phyloP scores from a whole-genome alignment of 2,329 filamentous ascomycete species.

The Aspergillus sp. region DNA sequence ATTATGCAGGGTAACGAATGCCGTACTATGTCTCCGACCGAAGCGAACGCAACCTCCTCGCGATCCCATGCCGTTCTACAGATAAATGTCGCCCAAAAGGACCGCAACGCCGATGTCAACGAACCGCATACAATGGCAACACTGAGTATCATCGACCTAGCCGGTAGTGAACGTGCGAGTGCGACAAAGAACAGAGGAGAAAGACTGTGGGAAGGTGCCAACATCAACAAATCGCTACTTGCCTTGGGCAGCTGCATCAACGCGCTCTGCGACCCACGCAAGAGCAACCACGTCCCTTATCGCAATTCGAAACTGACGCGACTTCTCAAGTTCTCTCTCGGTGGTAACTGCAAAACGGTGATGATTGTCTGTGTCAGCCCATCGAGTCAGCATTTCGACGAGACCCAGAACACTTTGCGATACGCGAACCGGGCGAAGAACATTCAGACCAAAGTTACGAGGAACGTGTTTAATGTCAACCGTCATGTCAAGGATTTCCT shows the following conservation, averaged over 20 bases:
- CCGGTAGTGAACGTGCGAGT: slow-evolving; percentile 90
- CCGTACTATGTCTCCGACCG: slow-evolving; percentile 91
- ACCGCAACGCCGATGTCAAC: slow-evolving; percentile 83
- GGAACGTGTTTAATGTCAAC: slow-evolving; percentile 98
- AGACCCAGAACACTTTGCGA: slow-evolving; percentile 94
- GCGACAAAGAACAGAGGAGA: slow-evolving; percentile 96
- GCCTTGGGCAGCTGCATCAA: slow-evolving; percentile 97
- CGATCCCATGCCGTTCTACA: slow-evolving; percentile 95
- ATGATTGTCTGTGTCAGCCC: slow-evolving; percentile 99
- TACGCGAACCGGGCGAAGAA: slow-evolving; percentile 99
- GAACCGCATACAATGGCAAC: slow-evolving; percentile 98
- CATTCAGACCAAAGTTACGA: slow-evolving; percentile 98
- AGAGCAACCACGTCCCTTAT: slow-evolving; percentile 91
- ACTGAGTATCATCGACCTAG: slow-evolving; percentile 94
- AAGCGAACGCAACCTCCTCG: slow-evolving; percentile 94
- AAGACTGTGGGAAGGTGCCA: slow-evolving; percentile 83
- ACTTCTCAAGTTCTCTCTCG: slow-evolving; percentile 90
- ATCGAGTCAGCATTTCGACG: slow-evolving; percentile 92
- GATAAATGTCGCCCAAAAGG: slow-evolving; percentile 91
- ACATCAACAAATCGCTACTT: slow-evolving; percentile 97
- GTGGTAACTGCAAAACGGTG: slow-evolving; percentile 96
- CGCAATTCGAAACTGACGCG: slow-evolving; percentile 95
- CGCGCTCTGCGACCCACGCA: slow-evolving; percentile 85
- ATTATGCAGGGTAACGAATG: slow-evolving; percentile 92
- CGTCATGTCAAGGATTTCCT: slow-evolving; percentile 98